Percentiles rank a stretch among this genome's conserved stretches.
phyloP scores from a whole-genome alignment of 2,329 filamentous ascomycete species.

The Graphilbum fragrans region DNA sequence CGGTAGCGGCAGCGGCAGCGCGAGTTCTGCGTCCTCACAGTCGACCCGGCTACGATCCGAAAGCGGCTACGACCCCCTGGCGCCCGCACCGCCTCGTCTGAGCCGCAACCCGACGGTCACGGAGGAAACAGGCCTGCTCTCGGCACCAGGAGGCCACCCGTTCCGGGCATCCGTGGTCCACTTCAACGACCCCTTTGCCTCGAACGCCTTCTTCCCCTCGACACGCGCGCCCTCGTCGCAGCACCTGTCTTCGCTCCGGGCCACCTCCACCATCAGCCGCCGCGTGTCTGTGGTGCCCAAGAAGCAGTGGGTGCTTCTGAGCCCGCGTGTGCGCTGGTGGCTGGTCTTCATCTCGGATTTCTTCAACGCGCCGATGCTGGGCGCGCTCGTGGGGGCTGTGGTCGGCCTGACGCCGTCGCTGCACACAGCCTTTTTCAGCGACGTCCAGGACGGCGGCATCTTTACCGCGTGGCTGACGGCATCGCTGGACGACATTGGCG shows the following conservation, averaged over 20 bases:
- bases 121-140: conserved; percentile 38
- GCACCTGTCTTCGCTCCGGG: background rate
- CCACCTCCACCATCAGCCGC: conserved; percentile 4
- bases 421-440: conserved; percentile 49
- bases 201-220: conserved; percentile 19
- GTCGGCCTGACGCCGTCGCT: conserved; percentile 48
- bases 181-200: conserved; percentile 9
- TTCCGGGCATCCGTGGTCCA: background rate
- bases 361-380: conserved; percentile 49
- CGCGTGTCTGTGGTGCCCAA: conserved; percentile 15
- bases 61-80: conserved; percentile 2
- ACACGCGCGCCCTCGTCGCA: conserved; percentile 2
- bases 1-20: background rate
- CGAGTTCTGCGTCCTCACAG: background rate
- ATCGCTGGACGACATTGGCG: conserved; percentile 47
- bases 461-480: conserved; percentile 56
- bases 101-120: conserved; percentile 10
- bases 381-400: conserved; percentile 43
- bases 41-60: background rate
- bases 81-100: background rate
- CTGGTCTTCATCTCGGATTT: conserved; percentile 31
- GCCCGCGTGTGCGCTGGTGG: conserved; percentile 18
- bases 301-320: conserved; percentile 15
- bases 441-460: conserved; percentile 45
- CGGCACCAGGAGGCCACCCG: too few relatives aligned